Conservation (phyloP, 2,329 filamentous ascomycete genomes). For the Calonectria multiphialidica region DNA sequence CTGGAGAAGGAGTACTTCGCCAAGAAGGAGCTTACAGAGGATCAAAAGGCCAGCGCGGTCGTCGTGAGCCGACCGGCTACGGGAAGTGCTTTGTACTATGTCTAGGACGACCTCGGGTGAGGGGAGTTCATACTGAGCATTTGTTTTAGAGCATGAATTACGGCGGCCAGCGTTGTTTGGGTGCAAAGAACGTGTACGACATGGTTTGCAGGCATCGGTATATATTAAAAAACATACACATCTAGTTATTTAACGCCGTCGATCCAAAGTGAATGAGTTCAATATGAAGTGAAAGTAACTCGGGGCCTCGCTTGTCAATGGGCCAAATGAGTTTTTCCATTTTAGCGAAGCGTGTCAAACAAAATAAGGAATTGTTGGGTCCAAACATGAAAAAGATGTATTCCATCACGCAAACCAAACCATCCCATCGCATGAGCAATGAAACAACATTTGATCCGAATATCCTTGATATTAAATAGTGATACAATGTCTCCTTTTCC, state of each 20-base stretch:
- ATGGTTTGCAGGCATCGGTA: not conserved
- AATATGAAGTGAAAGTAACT: not conserved
- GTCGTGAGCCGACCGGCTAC: constrained; percentile 90
- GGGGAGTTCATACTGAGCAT: constrained; percentile 13
- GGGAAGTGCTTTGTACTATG: constrained; percentile 70
- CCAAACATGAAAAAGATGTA: not conserved
- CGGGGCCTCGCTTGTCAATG: not conserved
- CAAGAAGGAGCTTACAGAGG: constrained; percentile 72
- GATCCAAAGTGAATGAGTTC: not conserved
- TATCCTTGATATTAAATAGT: too few species aligned
- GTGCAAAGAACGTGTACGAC: not conserved
- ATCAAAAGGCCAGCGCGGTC: constrained; percentile 83
- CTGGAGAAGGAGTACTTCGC: constrained; percentile 87
- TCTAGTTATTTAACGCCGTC: not conserved
- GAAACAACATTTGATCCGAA: too few species aligned
- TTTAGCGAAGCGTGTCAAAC: too few species aligned
- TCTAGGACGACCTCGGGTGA: constrained; percentile 45
- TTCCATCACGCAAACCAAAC: too few species aligned
- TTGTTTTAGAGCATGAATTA: not conserved
- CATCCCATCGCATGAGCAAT: too few species aligned
- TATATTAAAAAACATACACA: not conserved
- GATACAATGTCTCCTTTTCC: too few species aligned
- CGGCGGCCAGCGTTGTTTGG: not conserved
- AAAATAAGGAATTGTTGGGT: too few species aligned
- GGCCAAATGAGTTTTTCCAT: not conserved